phyloP scores from a whole-genome alignment of 345 rosid species.

The Firmiana major region DNA sequence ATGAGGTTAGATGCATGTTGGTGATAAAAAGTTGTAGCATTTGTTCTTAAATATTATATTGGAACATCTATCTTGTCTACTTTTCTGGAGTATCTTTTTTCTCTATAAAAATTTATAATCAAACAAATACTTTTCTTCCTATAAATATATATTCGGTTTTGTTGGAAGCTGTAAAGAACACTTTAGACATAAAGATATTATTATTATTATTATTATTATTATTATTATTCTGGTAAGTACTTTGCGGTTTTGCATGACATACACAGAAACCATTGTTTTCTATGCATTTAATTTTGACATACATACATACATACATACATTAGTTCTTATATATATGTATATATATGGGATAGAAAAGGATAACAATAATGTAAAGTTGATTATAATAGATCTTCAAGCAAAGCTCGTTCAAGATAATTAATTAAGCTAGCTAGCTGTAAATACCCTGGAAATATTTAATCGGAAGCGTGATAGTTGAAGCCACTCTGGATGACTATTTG shows the following conservation, averaged over 20 bases:
- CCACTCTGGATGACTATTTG: not conserved
- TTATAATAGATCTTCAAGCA: not conserved
- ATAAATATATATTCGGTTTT: not conserved
- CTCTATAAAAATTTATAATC: not conserved
- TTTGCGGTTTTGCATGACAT: no score
- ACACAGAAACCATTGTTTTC: no score
- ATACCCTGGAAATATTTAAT: not conserved
- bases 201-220: no score
- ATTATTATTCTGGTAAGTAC: no score
- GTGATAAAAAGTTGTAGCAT: not conserved
- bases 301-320: no score
- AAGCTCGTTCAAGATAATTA: not conserved
- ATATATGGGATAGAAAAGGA: no score
- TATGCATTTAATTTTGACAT: not conserved
- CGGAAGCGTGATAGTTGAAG: not conserved
- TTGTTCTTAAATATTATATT: not conserved
- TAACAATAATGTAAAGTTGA: not conserved
- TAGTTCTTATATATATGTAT: no score
- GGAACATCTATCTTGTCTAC: not conserved
- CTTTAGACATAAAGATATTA: not conserved
- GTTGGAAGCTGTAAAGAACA: not conserved
- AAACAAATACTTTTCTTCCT: not conserved
- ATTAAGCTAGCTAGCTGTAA: not conserved
- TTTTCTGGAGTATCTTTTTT: not conserved
- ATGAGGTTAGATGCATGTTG: not conserved